Conservation (phyloP, 352 stramenopile genomes). For the Phytophthora macrochlamydospora region DNA sequence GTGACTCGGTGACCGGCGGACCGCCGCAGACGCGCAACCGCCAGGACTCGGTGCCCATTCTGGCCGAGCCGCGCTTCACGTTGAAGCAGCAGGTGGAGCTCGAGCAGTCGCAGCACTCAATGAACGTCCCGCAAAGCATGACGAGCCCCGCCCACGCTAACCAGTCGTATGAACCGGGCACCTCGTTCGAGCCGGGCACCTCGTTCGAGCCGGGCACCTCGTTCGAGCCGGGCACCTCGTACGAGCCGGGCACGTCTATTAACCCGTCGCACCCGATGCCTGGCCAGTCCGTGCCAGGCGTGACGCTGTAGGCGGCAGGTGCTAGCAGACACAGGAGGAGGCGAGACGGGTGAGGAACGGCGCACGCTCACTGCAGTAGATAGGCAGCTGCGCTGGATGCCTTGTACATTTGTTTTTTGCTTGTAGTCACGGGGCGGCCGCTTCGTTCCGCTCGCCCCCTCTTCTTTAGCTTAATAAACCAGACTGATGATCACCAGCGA, state of each 20-base stretch:
- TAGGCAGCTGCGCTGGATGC: constrained; percentile 11
- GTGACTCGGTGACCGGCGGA: constrained; percentile 36
- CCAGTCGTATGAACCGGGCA: constrained; percentile 29
- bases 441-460: constrained; percentile 11
- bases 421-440: constrained; percentile 27
- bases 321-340: constrained; percentile 29
- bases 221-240: constrained; percentile 31
- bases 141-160: constrained; percentile 19
- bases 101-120: constrained; percentile 34
- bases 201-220: constrained; percentile 24
- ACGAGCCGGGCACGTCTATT: constrained; percentile 16
- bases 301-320: constrained; percentile 35
- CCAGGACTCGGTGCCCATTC: constrained; percentile 37
- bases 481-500: constrained; percentile 18
- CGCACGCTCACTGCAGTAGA: constrained; percentile 9
- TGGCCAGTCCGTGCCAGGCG: constrained; percentile 34
- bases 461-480: constrained; percentile 38
- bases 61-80: constrained; percentile 43
- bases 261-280: constrained; percentile 19
- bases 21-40: constrained; percentile 32
- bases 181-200: constrained; percentile 24
- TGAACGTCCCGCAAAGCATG: constrained; percentile 31
- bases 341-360: background rate
- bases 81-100: constrained; percentile 44
- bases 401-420: constrained; percentile 41